Evolutionary conservation across 2,329 filamentous ascomycete species (phyloP), one percentile per base, ranked within the genome.

Genomic region (Aschersonia sp.): DNA sequence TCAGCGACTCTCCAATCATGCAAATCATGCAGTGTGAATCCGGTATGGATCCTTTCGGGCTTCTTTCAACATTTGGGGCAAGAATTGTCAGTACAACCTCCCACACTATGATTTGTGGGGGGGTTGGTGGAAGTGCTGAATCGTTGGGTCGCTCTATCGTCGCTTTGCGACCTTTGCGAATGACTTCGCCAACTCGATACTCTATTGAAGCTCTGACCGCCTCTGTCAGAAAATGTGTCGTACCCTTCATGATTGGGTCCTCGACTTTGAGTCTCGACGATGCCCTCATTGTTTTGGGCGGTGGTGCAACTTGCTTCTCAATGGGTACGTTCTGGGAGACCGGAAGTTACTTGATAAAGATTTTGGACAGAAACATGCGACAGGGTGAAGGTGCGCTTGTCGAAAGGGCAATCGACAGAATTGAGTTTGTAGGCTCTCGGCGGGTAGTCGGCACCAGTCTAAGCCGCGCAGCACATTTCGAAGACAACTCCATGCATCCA

Each of bases 251-350:
- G 45, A 70, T 87, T 46, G 87, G 89, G 2, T 75, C 80, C 48
- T 79, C 79, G 5, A 68, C 74, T 6, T 63, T 75, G 11, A 58
- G 66, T 31, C 64, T 73, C 1, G 65, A 67, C 42, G 65, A 70
- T 32, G 64, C 73, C 14, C 56, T 88, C 4, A 57, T 86, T 8
- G 66, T 94, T 6, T 63, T 84, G 44, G 87, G 87, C 1, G 89
- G 89, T 12, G 89, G 87, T 39, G 87, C 85, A 12, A 86, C 87
- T 0, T 94, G 87, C 61, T 94, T 94, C 67, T 88, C 86, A 0
- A 94, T 94, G 73, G 88, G 88, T 1, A 85, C 85, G 6, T 88
- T 78, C 57, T 94, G 86, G 85, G 89, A 88, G 46, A 70, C 72
- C 33, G 78, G 78, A 1, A 68, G 72, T 10, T 82, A 69, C 46